Conservation (phyloP, 1,139 yeast genomes). For the Hansenula anomala region DNA sequence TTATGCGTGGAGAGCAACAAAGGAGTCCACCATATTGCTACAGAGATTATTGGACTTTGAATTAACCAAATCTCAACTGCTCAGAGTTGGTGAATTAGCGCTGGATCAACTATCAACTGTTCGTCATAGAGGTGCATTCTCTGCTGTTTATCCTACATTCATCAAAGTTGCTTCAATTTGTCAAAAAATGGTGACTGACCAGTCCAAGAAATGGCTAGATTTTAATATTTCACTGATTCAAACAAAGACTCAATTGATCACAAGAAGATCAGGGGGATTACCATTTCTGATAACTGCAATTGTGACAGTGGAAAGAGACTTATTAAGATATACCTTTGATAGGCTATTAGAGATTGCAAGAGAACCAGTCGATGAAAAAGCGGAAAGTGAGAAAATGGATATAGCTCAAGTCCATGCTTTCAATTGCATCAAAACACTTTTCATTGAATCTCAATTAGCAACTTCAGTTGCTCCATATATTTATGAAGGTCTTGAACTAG, state of each 20-base stretch:
- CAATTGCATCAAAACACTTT: slow-evolving; percentile 73
- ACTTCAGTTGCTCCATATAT: slow-evolving; percentile 46
- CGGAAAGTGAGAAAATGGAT: slow-evolving; percentile 55
- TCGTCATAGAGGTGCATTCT: slow-evolving; percentile 88
- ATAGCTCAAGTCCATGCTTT: slow-evolving; percentile 92
- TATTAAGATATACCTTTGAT: slow-evolving; percentile 46
- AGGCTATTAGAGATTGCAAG: slow-evolving; percentile 49
- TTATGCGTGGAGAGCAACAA: slow-evolving; percentile 82
- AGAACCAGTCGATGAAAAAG: slow-evolving; percentile 39
- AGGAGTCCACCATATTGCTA: slow-evolving; percentile 62
- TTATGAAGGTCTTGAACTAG: slow-evolving; percentile 52
- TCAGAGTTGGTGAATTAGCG: slow-evolving; percentile 47
- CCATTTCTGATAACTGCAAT: slow-evolving; percentile 77
- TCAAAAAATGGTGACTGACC: slow-evolving; percentile 27
- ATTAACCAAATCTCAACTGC: slow-evolving; percentile 24
- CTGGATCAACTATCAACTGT: slow-evolving; percentile 66
- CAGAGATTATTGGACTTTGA: slow-evolving; percentile 33
- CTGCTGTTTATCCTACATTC: slow-evolving; percentile 80
- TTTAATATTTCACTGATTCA: slow-evolving; percentile 49
- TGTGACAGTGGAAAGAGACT: slow-evolving; percentile 47
- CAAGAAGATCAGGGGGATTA: slow-evolving; percentile 89
- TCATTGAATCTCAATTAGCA: slow-evolving; percentile 64
- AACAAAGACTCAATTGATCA: slow-evolving; percentile 60
- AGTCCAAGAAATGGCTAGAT: slow-evolving; percentile 52
- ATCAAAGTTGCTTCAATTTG: slow-evolving; percentile 56